phyloP scores from a whole-genome alignment of 176 grass and related monocot genomes.

The Triticum timopheevii region DNA sequence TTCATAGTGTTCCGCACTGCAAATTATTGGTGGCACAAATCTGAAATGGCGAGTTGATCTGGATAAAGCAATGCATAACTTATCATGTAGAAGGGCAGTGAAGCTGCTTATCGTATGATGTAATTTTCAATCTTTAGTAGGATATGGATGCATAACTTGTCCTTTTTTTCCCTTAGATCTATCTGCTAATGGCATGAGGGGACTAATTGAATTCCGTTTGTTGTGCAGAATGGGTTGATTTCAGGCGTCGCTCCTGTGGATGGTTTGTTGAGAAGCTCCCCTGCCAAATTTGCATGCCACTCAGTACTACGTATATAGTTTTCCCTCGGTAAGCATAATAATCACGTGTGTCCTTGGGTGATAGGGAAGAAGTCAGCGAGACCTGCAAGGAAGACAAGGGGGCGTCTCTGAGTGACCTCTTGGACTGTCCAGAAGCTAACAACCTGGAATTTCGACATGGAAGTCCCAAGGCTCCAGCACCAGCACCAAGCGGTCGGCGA shows the following conservation, averaged over 20 bases:
- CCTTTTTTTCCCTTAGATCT: not conserved
- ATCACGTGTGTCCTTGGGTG: not conserved
- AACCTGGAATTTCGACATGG: not conserved
- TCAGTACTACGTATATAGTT: not conserved
- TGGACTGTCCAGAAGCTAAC: not conserved
- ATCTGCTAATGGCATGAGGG: not conserved
- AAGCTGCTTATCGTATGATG: not conserved
- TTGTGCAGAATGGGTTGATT: not conserved
- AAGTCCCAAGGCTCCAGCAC: not conserved
- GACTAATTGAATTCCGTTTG: not conserved
- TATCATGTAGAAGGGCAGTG: not conserved
- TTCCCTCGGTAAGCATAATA: not conserved
- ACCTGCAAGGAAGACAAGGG: not conserved
- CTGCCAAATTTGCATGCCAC: not conserved
- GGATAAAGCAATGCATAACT: not conserved
- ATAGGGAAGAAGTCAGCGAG: not conserved
- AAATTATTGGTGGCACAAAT: not conserved
- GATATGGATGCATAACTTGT: not conserved
- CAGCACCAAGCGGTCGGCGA: not conserved
- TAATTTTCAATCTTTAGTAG: slow-evolving; percentile 12
- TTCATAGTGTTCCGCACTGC: not conserved
- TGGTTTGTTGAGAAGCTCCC: not conserved
- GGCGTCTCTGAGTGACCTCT: not conserved
- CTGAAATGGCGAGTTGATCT: not conserved
- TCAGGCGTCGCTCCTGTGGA: not conserved